Base-by-base conservation (phyloP, 306 rosid genomes). In the Vigna unguiculata region DNA sequence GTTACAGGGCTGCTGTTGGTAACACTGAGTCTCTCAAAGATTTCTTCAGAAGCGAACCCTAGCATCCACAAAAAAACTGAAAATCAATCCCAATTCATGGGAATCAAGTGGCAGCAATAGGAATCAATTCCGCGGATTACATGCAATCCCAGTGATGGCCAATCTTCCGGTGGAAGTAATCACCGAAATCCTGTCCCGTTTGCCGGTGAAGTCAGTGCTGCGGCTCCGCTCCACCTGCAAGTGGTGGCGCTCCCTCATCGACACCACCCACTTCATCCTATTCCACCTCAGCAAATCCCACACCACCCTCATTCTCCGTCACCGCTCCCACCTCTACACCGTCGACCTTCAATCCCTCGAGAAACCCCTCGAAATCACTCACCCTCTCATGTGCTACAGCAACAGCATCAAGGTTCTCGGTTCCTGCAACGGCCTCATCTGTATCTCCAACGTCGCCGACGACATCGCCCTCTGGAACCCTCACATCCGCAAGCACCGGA, bases 391-490 rank as follows among this genome's bases (percentile, higher is more conserved):
- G 93, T 90, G 92, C 12, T 90, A 90, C 90, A 80, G 89, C 66
- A 83, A 81, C 69, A 86, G 83, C 47, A 84, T 92, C 75, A 66
- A 78, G 48, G 68, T 92, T 0, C 43, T 87, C 5, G 97, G 96
- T 0, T 81, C 86, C 49, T 86, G 84, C 74, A 79, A 90, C 78
- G 97, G 96, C 45, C 75, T 92, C 10, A 59, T 92, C 51, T 92
- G 92, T 78, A 83, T 92, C 76, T 83, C 86, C 28, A 92, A 90
- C 65, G 85, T 90, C 10, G 93, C 89, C 2, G 91, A 89, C 1
- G 97, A 93, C 62, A 80, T 93, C 74, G 92, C 91, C 14, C 19
- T 88, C 10, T 93, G 96, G 97, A 93, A 91, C 70, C 97, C 96
- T 0, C 61, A 78, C n/a, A 81, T 76, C 1, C 73, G 81, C 11